Base-by-base conservation (phyloP, 2,329 filamentous ascomycete genomes). In the Aspergillus sp. region DNA sequence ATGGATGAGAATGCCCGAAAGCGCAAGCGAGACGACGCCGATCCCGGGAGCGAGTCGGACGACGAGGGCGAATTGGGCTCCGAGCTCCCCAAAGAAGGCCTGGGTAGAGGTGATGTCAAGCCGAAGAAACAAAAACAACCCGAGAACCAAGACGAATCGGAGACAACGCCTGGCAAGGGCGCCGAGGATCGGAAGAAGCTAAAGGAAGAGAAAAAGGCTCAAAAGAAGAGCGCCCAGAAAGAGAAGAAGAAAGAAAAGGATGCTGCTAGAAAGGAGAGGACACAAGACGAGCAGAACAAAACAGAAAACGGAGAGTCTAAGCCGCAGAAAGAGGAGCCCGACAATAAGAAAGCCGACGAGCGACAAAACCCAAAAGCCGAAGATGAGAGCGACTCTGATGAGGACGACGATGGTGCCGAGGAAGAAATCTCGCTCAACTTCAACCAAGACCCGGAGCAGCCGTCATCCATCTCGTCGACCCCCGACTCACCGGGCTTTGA, bases 1-100 rank as follows among this genome's bases (percentile, higher is more conserved):
- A 81, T 93, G 76, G 86, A 93, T 46, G 88, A 93, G 54, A 86
- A 83, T 34, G 74, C 73, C 33, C 65, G 64, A 49, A 93, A 93
- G 68, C 75, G 86, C 38, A 93, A 93, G 64, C 68, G 82, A 16
- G 74, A 78, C 33, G 75, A 81, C 42, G 64, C 78, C 36, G 68
- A 68, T 22, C 60, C 61, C 15, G 64, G 61, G n/a, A 48, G 54
- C 25, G 63, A 61, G 13, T 69, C 66, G 4, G 67, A 66, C 1
- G 68, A 68, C 15, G 51, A 43, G 30, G n/a, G n/a, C n/a, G 26
- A 71, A 66, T 31, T 60, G 12, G 60, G 58, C 34, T 55, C 58
- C 10, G 60, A 65, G 34, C 33, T 68, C 43, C 81, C 81, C 2
- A 67, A 71, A 26, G 72, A 86, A 53, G 80, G 79, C 2, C 52